A percentile compares a stretch with the other conserved stretches of the same genome.
Conservation (phyloP, 352 stramenopile species). For the Saprolegnia parasitica region DNA sequence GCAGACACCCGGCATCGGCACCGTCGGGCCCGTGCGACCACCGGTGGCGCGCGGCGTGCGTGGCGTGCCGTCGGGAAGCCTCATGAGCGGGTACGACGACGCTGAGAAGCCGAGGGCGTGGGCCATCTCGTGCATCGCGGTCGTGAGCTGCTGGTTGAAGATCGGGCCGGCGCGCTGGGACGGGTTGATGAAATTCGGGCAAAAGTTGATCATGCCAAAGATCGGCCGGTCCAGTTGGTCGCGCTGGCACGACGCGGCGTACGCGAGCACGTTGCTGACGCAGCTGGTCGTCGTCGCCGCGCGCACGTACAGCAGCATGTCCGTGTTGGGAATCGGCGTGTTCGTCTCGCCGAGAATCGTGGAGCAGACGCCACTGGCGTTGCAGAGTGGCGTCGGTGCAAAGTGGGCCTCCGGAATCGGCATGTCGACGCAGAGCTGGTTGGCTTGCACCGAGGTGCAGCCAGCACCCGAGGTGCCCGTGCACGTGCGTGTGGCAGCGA, state of each 20-base stretch:
- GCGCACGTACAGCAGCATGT: slow-evolving; percentile 73
- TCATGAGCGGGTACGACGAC: slow-evolving; percentile 22
- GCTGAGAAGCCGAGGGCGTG: slow-evolving; percentile 31
- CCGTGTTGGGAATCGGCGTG: slow-evolving; percentile 36
- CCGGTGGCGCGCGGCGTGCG: slow-evolving; percentile 3
- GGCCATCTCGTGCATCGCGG: slow-evolving; percentile 28
- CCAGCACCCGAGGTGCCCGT: slow-evolving; percentile 51
- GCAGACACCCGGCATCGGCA: slow-evolving; percentile 4
- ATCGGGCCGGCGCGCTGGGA: not conserved
- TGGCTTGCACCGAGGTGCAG: slow-evolving; percentile 47
- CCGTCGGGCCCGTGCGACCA: not conserved
- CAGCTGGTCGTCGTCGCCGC: slow-evolving; percentile 51
- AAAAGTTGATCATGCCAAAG: slow-evolving; percentile 32
- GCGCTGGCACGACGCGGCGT: slow-evolving; percentile 75
- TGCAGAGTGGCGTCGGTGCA: slow-evolving; percentile 42
- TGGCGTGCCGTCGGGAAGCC: slow-evolving; percentile 15
- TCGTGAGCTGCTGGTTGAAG: slow-evolving; percentile 15
- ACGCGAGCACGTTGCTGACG: slow-evolving; percentile 49
- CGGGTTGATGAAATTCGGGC: slow-evolving; percentile 16
- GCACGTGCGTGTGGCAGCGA: slow-evolving; percentile 58
- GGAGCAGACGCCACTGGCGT: slow-evolving; percentile 35
- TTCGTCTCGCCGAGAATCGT: slow-evolving; percentile 4
- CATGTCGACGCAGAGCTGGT: slow-evolving; percentile 70
- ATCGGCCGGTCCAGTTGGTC: slow-evolving; percentile 68
- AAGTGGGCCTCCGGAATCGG: slow-evolving; percentile 61